Conservation (phyloP, 345 rosid species). For the Populus nigra region DNA sequence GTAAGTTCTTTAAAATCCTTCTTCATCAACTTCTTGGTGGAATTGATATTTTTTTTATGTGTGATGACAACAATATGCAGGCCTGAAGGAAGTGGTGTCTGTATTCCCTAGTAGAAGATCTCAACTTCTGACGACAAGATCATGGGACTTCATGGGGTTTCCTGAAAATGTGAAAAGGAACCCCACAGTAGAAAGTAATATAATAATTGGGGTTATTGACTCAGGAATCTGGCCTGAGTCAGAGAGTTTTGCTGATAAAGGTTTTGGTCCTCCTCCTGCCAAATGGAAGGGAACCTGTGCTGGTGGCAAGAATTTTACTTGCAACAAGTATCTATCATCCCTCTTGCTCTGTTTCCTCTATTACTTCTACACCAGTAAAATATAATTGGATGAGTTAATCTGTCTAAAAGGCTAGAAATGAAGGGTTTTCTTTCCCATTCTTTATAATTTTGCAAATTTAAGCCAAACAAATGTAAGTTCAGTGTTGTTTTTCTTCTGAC, state of each 20-base stretch:
- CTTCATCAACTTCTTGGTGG: no score
- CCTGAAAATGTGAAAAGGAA: conserved; percentile 4
- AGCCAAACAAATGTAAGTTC: no score
- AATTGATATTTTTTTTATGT: background rate
- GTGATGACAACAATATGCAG: conserved; percentile 10
- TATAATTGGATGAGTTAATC: no score
- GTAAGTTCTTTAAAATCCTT: conserved; percentile 27
- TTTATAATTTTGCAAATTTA: no score
- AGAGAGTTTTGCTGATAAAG: conserved; percentile 41
- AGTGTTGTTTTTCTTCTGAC: no score
- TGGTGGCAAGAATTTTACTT: conserved; percentile 41
- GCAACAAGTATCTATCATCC: conserved; percentile 42
- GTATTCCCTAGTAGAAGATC: conserved; percentile 40
- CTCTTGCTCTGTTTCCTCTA: no score
- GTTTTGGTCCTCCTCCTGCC: conserved; percentile 47
- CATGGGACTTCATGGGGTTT: conserved; percentile 60
- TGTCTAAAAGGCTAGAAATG: no score
- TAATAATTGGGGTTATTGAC: conserved; percentile 40
- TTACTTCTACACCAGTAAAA: background rate
- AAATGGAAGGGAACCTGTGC: conserved; percentile 50
- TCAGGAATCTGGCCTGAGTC: conserved; percentile 50
- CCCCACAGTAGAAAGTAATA: conserved; percentile 24
- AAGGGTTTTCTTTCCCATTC: no score
- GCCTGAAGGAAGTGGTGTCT: conserved; percentile 39
- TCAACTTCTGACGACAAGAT: conserved; percentile 45